Conservation (phyloP, 495 filamentous ascomycete genomes). For the Pyronema omphalodes region DNA sequence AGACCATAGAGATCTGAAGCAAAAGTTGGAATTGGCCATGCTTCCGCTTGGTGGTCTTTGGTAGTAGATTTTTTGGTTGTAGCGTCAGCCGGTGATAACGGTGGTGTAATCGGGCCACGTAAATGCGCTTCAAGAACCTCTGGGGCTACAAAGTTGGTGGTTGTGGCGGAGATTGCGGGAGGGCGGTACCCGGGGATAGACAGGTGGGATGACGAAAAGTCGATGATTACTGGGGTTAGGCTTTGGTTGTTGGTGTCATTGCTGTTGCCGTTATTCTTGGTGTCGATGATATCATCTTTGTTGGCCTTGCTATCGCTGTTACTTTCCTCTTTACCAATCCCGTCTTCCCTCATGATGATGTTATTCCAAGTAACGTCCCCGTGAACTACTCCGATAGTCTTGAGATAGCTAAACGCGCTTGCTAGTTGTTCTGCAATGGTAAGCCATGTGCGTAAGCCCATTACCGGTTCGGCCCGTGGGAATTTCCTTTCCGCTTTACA, state of each 20-base stretch:
- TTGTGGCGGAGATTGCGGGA: conserved; percentile 14
- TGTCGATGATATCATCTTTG: too few species aligned
- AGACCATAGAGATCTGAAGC: conserved; percentile 20
- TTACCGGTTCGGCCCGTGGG: conserved; percentile 3
- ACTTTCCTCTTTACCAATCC: not conserved
- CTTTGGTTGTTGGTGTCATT: not conserved
- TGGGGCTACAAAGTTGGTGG: conserved; percentile 17
- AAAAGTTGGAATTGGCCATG: conserved; percentile 13
- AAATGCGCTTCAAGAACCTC: conserved; percentile 16
- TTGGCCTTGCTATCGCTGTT: not conserved
- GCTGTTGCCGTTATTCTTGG: too few species aligned
- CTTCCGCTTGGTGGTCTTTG: not conserved
- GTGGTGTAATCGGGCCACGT: not conserved
- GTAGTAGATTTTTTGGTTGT: not conserved
- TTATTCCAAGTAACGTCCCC: conserved; percentile 23
- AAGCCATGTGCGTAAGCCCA: conserved; percentile 18
- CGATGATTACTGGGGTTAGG: conserved; percentile 11
- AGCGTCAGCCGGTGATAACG: not conserved
- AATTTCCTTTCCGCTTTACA: not conserved
- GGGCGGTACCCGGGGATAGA: conserved; percentile 2
- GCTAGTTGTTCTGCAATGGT: conserved; percentile 12
- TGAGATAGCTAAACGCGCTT: conserved; percentile 10
- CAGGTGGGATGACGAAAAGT: conserved; percentile 15
- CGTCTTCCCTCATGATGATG: conserved; percentile 11
- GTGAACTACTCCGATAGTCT: conserved; percentile 13